These are phyloP conservation scores for Rachicladosporium sp. DNA, from an alignment of 2,329 filamentous ascomycete genomes.

Conservation along the genomic window DNA sequence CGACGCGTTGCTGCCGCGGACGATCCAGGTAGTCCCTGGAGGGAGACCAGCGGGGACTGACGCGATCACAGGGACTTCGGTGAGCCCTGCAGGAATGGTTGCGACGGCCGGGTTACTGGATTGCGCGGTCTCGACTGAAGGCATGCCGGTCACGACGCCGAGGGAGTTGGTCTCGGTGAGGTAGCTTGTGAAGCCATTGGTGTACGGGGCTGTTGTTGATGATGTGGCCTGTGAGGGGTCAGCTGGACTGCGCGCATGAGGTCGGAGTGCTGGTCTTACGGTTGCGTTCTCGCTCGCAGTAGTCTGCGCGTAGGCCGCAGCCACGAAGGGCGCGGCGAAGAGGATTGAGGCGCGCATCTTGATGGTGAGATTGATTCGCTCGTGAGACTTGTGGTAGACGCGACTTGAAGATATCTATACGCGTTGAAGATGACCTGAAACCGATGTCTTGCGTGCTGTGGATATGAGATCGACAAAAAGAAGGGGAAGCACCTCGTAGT, in stretches of 20 bases:
- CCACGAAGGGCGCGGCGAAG: conserved; percentile 31
- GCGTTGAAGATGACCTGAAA: too few species aligned
- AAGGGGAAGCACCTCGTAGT: too few species aligned
- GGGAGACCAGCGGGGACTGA: conserved; percentile 26
- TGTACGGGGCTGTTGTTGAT: conserved; percentile 20
- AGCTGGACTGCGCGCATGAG: too few species aligned
- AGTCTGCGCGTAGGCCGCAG: conserved; percentile 29
- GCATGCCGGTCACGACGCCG: conserved; percentile 39
- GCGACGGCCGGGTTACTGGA: conserved; percentile 28
- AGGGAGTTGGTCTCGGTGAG: conserved; percentile 36
- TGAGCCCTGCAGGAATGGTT: conserved; percentile 17
- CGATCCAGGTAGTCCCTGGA: conserved; percentile 20
- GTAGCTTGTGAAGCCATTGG: conserved; percentile 33
- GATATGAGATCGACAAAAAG: too few species aligned
- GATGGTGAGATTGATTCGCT: conserved; percentile 7
- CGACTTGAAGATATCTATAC: too few species aligned
- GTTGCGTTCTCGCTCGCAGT: conserved; percentile 8
- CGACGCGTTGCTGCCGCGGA: conserved; percentile 18
- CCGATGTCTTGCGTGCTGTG: too few species aligned
- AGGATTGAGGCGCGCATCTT: conserved; percentile 37
- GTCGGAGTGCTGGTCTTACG: not conserved
- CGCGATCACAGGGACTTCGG: too few species aligned
- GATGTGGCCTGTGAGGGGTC: too few species aligned
- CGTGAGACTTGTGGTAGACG: too few species aligned
- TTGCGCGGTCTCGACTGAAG: conserved; percentile 29